Conservation (phyloP, 768 basidiomycete genomes). For the Panaeolus cyanescens region DNA sequence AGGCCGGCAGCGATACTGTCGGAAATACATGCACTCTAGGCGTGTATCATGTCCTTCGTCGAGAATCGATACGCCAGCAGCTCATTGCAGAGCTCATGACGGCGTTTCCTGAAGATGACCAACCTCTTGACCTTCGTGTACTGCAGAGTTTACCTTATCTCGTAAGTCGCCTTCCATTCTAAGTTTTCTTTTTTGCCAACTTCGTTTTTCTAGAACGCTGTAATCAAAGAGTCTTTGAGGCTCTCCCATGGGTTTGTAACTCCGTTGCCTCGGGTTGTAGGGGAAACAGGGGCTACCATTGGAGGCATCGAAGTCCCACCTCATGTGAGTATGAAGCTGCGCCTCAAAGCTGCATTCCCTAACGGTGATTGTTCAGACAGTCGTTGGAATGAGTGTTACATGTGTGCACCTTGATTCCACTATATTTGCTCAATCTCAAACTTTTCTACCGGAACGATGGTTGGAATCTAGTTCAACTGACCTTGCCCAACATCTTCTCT, state of each 20-base stretch:
- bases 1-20: slow-evolving; percentile 40
- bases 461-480: slow-evolving; percentile 28
- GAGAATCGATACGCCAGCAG: slow-evolving; percentile 22
- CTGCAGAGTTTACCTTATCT: slow-evolving; percentile 46
- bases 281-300: slow-evolving; percentile 32
- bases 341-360: not conserved
- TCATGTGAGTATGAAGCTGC: slow-evolving; percentile 30
- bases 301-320: slow-evolving; percentile 37
- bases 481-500: slow-evolving; percentile 38
- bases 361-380: slow-evolving; percentile 28
- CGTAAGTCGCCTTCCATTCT: slow-evolving; percentile 22
- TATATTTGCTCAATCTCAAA: slow-evolving; percentile 38
- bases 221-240: slow-evolving; percentile 49
- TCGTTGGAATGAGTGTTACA: slow-evolving; percentile 40
- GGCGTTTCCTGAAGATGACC: slow-evolving; percentile 36
- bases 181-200: not conserved
- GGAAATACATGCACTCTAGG: slow-evolving; percentile 40
- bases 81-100: slow-evolving; percentile 34
- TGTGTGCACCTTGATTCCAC: slow-evolving; percentile 37
- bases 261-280: slow-evolving; percentile 45
- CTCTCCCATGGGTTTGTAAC: slow-evolving; percentile 43
- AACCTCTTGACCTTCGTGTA: slow-evolving; percentile 21
- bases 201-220: slow-evolving; percentile 37
- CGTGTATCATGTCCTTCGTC: slow-evolving; percentile 36
- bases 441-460: slow-evolving; percentile 46